Percentiles rank a stretch among this genome's conserved stretches.
These are phyloP conservation scores for Botryosphaeria dothidea DNA, from an alignment of 2,329 filamentous ascomycete species.

Conservation along the genomic window DNA sequence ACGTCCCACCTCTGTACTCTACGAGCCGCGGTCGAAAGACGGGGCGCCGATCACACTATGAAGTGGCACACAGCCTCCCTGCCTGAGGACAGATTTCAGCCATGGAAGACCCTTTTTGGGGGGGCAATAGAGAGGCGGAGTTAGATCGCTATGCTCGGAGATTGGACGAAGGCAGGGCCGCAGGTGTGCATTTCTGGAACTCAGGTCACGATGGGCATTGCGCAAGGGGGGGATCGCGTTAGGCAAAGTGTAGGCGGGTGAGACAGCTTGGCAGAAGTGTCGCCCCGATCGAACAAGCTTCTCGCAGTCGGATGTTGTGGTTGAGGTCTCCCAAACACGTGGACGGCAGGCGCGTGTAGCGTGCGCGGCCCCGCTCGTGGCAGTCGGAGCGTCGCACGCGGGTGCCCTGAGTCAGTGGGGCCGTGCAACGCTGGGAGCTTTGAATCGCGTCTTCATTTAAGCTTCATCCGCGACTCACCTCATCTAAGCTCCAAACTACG, in stretches of 20 bases:
- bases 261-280: background rate
- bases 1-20: background rate
- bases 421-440: background rate
- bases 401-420: background rate
- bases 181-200: background rate
- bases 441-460: conserved; percentile 13
- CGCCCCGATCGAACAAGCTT: background rate
- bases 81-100: background rate
- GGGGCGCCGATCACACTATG: background rate
- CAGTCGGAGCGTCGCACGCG: background rate
- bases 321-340: background rate
- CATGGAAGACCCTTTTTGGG: background rate
- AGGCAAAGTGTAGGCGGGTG: too few species aligned
- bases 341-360: background rate
- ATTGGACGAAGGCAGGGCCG: conserved; percentile 6
- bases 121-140: conserved; percentile 1
- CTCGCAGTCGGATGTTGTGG: background rate
- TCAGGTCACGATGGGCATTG: background rate
- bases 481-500: background rate
- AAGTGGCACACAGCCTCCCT: background rate
- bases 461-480: conserved; percentile 9
- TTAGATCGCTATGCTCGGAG: conserved; percentile 14
- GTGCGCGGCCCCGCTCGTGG: background rate
- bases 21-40: background rate
- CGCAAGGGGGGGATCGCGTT: background rate